A percentile compares a stretch with the other conserved stretches of the same genome.
Conservation (phyloP, 192 early-diverging fungal species). For the Thoreauomyces humboldtii region DNA sequence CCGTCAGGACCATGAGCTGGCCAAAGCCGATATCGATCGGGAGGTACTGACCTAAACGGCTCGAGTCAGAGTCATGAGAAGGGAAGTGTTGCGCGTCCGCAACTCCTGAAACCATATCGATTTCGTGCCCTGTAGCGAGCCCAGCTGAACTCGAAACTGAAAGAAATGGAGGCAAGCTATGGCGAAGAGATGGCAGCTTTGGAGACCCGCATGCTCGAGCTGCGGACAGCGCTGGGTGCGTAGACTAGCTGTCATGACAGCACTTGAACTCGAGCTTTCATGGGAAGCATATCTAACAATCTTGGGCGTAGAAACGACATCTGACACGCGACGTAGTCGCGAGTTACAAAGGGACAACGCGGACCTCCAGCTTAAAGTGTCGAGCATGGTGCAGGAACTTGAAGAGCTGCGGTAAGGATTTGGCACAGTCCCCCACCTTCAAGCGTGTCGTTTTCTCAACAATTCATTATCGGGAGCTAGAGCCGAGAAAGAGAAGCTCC, state of each 20-base stretch:
- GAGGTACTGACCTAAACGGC: too few relatives aligned
- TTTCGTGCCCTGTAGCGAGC: neutral
- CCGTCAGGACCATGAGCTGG: constrained; percentile 29
- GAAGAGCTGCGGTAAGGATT: constrained; percentile 38
- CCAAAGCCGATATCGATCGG: constrained; percentile 32
- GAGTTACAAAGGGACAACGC: constrained; percentile 34
- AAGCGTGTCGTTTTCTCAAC: neutral
- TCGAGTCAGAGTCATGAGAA: too few relatives aligned
- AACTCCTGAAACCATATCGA: too few relatives aligned
- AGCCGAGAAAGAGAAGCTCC: constrained; percentile 38
- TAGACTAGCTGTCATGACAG: too few relatives aligned
- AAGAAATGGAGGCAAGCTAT: constrained; percentile 22
- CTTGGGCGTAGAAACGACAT: constrained; percentile 3
- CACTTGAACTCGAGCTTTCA: too few relatives aligned
- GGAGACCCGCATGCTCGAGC: constrained; percentile 18
- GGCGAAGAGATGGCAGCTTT: constrained; percentile 29
- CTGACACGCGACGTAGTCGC: constrained; percentile 27
- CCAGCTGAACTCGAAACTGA: constrained; percentile 3
- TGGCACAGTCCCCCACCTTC: neutral
- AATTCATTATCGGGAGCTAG: neutral
- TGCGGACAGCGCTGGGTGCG: constrained; percentile 21
- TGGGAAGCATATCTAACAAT: too few relatives aligned
- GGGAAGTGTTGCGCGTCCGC: too few relatives aligned
- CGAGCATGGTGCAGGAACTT: constrained; percentile 32
- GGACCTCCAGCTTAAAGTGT: constrained; percentile 35